Conservation (phyloP, 495 filamentous ascomycete species). For the Bacidia gigantensis region DNA sequence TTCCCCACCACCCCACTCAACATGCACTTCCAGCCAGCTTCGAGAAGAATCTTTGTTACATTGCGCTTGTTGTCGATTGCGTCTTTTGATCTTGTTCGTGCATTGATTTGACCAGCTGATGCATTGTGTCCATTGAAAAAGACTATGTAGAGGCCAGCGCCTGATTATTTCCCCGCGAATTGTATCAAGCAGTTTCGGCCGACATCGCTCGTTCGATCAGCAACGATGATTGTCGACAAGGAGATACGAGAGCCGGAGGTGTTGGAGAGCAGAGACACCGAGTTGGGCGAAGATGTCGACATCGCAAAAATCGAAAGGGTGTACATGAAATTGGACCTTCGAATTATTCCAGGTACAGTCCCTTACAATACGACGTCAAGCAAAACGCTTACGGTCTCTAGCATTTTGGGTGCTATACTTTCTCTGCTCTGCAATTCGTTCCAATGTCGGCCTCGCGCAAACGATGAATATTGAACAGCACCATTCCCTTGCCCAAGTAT, state of each 20-base stretch:
- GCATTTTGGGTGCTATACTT: slow-evolving; percentile 94
- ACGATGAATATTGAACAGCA: slow-evolving; percentile 63
- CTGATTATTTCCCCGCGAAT: no score
- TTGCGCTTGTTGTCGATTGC: no score
- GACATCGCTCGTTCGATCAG: no score
- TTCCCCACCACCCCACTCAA: not conserved
- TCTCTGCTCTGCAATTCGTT: slow-evolving; percentile 78
- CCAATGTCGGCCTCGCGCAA: slow-evolving; percentile 79
- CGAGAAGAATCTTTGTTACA: not conserved
- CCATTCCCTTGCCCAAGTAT: slow-evolving; percentile 54
- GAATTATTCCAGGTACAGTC: slow-evolving; percentile 58
- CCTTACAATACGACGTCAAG: not conserved
- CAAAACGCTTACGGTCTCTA: slow-evolving; percentile 17
- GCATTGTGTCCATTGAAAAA: no score
- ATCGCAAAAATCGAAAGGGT: slow-evolving; percentile 33
- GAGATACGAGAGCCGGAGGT: not conserved
- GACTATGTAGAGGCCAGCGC: no score
- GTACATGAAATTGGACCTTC: slow-evolving; percentile 63
- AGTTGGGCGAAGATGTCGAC: not conserved
- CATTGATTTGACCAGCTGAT: no score
- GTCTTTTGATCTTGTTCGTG: no score
- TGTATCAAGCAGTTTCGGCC: no score
- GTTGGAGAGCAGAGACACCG: not conserved
- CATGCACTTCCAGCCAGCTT: not conserved
- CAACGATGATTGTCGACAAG: not conserved